Percentiles rank a stretch among this genome's conserved stretches.
Evolutionary conservation across 129 eudicot species (phyloP).

Genomic region (sunflower (Helianthus annuus)): DNA sequence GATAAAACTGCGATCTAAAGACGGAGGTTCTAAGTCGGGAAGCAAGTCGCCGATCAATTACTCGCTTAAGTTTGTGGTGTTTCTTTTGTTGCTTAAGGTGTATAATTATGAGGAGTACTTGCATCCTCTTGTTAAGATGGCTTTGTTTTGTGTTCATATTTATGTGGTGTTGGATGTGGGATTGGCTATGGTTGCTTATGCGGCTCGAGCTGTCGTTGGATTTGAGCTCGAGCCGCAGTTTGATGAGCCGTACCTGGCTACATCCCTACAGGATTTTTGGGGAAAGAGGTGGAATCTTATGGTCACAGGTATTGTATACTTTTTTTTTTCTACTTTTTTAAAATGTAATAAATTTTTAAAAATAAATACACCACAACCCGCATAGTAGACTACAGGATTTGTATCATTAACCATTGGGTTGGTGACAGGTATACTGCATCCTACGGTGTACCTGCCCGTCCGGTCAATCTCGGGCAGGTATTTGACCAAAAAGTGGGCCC

Average conservation of each 20-base stretch:
- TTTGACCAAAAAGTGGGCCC: constrained; percentile 18
- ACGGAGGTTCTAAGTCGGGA: background rate
- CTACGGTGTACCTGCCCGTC: constrained; percentile 37
- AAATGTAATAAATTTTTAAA: too few species aligned
- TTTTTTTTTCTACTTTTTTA: too few species aligned
- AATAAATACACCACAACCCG: too few species aligned
- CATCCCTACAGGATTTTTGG: constrained; percentile 62
- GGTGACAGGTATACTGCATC: constrained; percentile 35
- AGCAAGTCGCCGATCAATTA: background rate
- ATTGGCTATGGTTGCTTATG: constrained; percentile 15
- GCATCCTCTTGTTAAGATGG: constrained; percentile 28
- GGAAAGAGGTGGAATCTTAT: constrained; percentile 61
- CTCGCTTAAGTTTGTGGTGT: constrained; percentile 17
- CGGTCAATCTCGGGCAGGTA: background rate
- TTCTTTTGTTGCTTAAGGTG: constrained; percentile 23
- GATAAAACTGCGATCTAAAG: constrained; percentile 24
- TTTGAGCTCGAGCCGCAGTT: constrained; percentile 46
- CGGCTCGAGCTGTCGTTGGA: constrained; percentile 29
- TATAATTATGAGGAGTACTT: constrained; percentile 30
- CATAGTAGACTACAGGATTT: too few species aligned
- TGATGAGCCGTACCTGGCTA: constrained; percentile 44
- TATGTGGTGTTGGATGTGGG: constrained; percentile 43
- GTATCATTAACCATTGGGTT: background rate
- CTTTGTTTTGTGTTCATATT: constrained; percentile 35
- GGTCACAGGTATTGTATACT: constrained; percentile 19